Conservation (phyloP, 192 early-diverging fungal genomes). For the Coemansia biformis region DNA sequence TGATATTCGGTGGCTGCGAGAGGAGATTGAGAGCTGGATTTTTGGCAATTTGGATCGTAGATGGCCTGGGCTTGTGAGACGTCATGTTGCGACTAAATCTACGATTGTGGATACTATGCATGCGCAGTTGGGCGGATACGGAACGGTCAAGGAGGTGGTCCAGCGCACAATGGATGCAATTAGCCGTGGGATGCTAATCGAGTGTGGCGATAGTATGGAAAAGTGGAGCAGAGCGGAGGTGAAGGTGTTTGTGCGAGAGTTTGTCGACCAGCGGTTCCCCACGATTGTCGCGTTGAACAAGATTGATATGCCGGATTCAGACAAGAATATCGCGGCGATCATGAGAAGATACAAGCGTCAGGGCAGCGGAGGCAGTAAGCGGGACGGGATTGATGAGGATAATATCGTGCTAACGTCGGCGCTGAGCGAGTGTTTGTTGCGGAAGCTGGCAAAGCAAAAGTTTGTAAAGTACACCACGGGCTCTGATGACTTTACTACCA, state of each 20-base stretch:
- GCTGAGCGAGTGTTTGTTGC: slow-evolving; percentile 58
- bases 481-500: slow-evolving; percentile 53
- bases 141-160: slow-evolving; percentile 21
- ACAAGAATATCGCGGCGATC: slow-evolving; percentile 76
- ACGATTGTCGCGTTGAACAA: slow-evolving; percentile 82
- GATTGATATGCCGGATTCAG: slow-evolving; percentile 77
- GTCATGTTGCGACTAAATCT: slow-evolving; percentile 57
- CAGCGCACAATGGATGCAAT: slow-evolving; percentile 28
- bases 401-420: slow-evolving; percentile 63
- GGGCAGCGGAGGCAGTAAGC: not conserved
- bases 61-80: slow-evolving; percentile 63
- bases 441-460: slow-evolving; percentile 56
- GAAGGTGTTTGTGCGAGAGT: slow-evolving; percentile 56
- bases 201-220: slow-evolving; percentile 30
- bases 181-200: not conserved
- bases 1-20: slow-evolving; percentile 76
- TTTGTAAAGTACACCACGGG: slow-evolving; percentile 56
- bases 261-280: slow-evolving; percentile 74
- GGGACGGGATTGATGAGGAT: slow-evolving; percentile 31
- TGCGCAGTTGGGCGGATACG: slow-evolving; percentile 47
- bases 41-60: slow-evolving; percentile 63
- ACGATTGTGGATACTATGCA: slow-evolving; percentile 38
- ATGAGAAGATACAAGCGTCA: slow-evolving; percentile 56
- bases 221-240: slow-evolving; percentile 63
- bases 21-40: slow-evolving; percentile 73